These are phyloP conservation scores for Sporodiniella umbellata DNA, from an alignment of 371 early-diverging fungal genomes.

Conservation along the genomic window DNA sequence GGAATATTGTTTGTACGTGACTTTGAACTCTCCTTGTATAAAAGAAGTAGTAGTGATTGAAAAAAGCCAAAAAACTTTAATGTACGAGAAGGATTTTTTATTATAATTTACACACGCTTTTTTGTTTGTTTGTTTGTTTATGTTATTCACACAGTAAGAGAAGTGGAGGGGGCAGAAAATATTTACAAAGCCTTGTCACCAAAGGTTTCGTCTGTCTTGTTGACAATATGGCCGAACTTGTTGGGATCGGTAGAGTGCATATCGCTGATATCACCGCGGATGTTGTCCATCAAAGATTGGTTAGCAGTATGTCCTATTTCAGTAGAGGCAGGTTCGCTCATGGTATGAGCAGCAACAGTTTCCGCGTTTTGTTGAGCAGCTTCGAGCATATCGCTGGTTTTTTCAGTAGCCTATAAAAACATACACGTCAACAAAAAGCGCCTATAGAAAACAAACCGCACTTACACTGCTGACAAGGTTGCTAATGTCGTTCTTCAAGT, in stretches of 20 bases:
- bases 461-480: constrained; percentile 8
- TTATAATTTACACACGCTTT: too few relatives aligned
- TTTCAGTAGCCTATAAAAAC: neutral
- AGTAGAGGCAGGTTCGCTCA: neutral
- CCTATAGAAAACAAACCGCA: neutral
- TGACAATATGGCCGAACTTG: constrained; percentile 10
- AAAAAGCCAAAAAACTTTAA: too few relatives aligned
- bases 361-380: neutral
- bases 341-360: neutral
- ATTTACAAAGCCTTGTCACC: constrained; percentile 15
- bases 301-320: neutral
- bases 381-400: constrained; percentile 9
- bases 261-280: constrained; percentile 12
- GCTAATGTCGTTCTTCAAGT: constrained; percentile 3
- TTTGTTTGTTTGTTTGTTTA: too few relatives aligned
- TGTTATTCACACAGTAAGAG: too few relatives aligned
- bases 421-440: neutral
- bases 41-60: too few relatives aligned
- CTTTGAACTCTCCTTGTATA: too few relatives aligned
- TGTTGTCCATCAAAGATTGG: constrained; percentile 9
- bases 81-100: too few relatives aligned
- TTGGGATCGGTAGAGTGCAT: constrained; percentile 19
- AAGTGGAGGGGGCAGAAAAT: too few relatives aligned
- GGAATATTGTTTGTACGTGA: too few relatives aligned
- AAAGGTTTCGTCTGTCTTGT: constrained; percentile 25